Percentiles rank a stretch among this genome's conserved stretches.
phyloP scores from a whole-genome alignment of 2,329 filamentous ascomycete species.

The Thelonectria blattea region DNA sequence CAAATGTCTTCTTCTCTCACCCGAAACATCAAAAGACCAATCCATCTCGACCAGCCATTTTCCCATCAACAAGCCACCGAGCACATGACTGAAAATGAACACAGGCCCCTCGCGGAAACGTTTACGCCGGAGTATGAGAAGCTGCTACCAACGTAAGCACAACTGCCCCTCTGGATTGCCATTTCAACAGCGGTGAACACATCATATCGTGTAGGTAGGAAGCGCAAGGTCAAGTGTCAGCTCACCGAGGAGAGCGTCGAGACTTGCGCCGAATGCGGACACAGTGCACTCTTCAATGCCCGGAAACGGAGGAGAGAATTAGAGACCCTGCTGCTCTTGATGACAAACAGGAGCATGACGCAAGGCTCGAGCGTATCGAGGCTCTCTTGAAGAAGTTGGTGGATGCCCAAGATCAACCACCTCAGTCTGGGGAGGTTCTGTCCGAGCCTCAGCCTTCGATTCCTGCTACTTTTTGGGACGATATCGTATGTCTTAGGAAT shows the following conservation, averaged over 20 bases:
- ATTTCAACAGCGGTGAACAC: neutral
- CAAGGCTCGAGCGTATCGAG: conserved; percentile 22
- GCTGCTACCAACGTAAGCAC: conserved; percentile 21
- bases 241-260: conserved; percentile 22
- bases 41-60: no score
- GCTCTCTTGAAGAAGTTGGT: conserved; percentile 18
- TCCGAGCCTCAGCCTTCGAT: neutral
- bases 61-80: neutral
- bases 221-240: conserved; percentile 28
- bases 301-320: neutral
- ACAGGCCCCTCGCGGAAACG: conserved; percentile 20
- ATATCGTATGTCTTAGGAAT: conserved; percentile 5
- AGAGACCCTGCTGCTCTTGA: neutral
- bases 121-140: conserved; percentile 20
- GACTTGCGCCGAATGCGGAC: conserved; percentile 22
- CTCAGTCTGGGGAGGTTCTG: neutral
- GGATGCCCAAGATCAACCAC: conserved; percentile 14
- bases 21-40: no score
- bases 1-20: neutral
- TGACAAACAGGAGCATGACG: conserved; percentile 4
- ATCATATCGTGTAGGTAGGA: conserved; percentile 11
- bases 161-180: no score
- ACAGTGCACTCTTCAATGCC: conserved; percentile 16
- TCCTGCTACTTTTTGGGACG: conserved; percentile 15
- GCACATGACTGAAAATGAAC: conserved; percentile 8